These are phyloP conservation scores for Nepenthes alata DNA, from an alignment of 179 eudicot genomes.

Conservation along the genomic window DNA sequence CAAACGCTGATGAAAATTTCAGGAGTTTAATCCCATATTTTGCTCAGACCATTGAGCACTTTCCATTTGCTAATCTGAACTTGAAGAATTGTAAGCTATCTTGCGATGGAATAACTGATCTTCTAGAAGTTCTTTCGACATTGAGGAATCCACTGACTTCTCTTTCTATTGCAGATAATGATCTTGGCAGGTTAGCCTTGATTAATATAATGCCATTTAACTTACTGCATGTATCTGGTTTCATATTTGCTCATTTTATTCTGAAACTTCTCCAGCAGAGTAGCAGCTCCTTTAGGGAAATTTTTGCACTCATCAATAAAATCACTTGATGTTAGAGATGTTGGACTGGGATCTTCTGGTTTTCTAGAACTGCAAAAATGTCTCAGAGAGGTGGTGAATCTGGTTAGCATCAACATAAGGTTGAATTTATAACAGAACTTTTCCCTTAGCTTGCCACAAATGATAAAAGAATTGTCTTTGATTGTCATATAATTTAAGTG, in stretches of 20 bases:
- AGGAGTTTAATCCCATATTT: slow-evolving; percentile 63
- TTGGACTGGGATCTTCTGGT: slow-evolving; percentile 68
- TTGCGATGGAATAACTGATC: slow-evolving; percentile 44
- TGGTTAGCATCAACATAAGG: slow-evolving; percentile 68
- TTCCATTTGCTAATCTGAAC: slow-evolving; percentile 33
- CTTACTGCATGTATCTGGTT: slow-evolving; percentile 1
- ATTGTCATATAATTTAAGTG: not conserved
- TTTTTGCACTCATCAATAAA: slow-evolving; percentile 43
- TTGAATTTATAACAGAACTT: slow-evolving; percentile 11
- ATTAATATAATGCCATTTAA: not conserved
- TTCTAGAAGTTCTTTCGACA: slow-evolving; percentile 49
- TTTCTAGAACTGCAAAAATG: slow-evolving; percentile 42
- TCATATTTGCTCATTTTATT: slow-evolving; percentile 2
- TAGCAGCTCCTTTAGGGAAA: slow-evolving; percentile 63
- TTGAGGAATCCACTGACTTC: slow-evolving; percentile 33
- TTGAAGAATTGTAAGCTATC: slow-evolving; percentile 68
- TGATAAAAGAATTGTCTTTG: too few relatives aligned
- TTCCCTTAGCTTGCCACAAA: not conserved
- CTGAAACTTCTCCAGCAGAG: slow-evolving; percentile 29
- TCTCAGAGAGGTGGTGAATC: slow-evolving; percentile 31
- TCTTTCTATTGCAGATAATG: slow-evolving; percentile 72
- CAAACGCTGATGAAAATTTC: slow-evolving; percentile 14
- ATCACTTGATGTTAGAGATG: slow-evolving; percentile 52
- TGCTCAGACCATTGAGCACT: slow-evolving; percentile 26
- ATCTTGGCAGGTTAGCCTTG: slow-evolving; percentile 64